These are phyloP conservation scores for Onygenales sp. DNA, from an alignment of 2,329 filamentous ascomycete species.

Conservation along the genomic window DNA sequence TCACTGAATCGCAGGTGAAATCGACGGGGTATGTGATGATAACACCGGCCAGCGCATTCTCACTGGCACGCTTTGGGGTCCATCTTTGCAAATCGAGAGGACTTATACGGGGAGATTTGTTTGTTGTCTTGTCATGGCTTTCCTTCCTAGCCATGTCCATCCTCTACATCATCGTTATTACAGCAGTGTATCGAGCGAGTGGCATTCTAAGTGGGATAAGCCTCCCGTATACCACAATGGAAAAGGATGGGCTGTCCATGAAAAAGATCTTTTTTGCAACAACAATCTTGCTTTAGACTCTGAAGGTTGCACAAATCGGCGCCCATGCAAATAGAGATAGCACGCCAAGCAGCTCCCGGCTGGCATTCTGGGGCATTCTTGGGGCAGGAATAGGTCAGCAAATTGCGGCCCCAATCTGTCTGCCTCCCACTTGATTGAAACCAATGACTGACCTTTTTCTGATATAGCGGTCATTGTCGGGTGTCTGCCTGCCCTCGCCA, in stretches of 20 bases:
- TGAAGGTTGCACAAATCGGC: constrained; percentile 24
- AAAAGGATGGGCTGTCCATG: constrained; percentile 21
- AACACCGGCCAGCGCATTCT: constrained; percentile 11
- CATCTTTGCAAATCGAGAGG: constrained; percentile 2
- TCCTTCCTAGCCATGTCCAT: constrained; percentile 14
- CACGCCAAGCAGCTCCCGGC: constrained; percentile 24
- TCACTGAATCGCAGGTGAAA: constrained; percentile 6
- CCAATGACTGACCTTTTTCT: not conserved
- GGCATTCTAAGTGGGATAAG: constrained; percentile 8
- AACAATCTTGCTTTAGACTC: constrained; percentile 22
- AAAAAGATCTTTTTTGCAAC: constrained; percentile 27
- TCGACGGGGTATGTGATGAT: constrained; percentile 14
- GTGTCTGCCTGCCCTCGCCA: constrained; percentile 1
- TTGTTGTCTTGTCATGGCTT: constrained; percentile 3
- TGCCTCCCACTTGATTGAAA: not conserved
- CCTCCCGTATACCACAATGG: constrained; percentile 18
- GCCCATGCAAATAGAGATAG: constrained; percentile 16
- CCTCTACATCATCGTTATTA: constrained; percentile 27
- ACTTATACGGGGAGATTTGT: constrained; percentile 8
- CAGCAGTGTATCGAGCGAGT: constrained; percentile 23
- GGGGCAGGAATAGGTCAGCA: constrained; percentile 25
- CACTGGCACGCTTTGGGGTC: constrained; percentile 7
- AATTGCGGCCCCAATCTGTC: not conserved
- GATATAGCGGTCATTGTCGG: constrained; percentile 3
- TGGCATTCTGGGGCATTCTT: constrained; percentile 28